Percentiles rank a stretch among this genome's conserved stretches.
Conservation (phyloP, 768 basidiomycete species). For the Clathrus columnatus region DNA sequence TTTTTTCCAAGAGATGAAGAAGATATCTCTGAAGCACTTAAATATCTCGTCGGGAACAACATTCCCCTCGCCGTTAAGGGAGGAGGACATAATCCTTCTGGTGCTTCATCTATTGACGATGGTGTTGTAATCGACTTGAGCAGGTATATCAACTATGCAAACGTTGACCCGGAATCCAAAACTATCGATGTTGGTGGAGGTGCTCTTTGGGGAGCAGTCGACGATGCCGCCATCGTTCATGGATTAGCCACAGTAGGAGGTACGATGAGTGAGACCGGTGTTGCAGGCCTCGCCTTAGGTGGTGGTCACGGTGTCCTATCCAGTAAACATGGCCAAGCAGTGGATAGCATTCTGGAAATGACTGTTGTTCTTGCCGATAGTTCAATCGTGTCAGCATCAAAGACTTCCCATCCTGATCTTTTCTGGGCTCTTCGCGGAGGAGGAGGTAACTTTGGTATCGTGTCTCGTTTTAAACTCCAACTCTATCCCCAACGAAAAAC, state of each 20-base stretch:
- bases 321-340: background rate
- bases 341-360: slow-evolving; percentile 9
- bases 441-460: slow-evolving; percentile 28
- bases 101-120: slow-evolving; percentile 35
- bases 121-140: slow-evolving; percentile 45
- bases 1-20: slow-evolving; percentile 34
- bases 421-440: slow-evolving; percentile 26
- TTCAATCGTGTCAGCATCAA: slow-evolving; percentile 9
- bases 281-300: background rate
- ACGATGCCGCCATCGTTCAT: slow-evolving; percentile 33
- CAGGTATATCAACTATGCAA: slow-evolving; percentile 29
- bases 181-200: slow-evolving; percentile 39
- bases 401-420: slow-evolving; percentile 13
- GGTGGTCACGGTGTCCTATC: background rate
- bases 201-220: slow-evolving; percentile 37
- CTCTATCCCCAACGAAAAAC: slow-evolving; percentile 41
- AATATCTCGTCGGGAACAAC: slow-evolving; percentile 26
- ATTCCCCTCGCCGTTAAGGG: slow-evolving; percentile 36
- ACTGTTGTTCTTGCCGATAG: slow-evolving; percentile 17
- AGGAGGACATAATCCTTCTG: slow-evolving; percentile 40
- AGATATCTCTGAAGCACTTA: slow-evolving; percentile 31
- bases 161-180: slow-evolving; percentile 31
- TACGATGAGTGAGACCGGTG: background rate
- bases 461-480: slow-evolving; percentile 38
- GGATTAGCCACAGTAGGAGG: slow-evolving; percentile 37